Evolutionary conservation across 106 monocot species (phyloP), one percentile per base, ranked within the genome.

Genomic region (Xerophyta viscosa): DNA sequence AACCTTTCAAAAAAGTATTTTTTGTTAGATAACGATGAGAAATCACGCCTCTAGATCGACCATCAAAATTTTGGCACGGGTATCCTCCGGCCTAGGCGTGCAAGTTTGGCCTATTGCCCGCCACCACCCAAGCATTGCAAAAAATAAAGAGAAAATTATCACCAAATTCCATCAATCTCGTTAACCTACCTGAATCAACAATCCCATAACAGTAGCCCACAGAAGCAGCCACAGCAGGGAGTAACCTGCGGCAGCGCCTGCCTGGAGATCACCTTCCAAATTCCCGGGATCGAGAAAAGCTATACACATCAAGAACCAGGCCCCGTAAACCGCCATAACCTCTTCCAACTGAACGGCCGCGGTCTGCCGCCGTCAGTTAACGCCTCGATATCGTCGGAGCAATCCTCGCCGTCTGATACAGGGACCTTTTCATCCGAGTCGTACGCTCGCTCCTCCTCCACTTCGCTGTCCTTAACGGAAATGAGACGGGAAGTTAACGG

Each of bases 221-320:
- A 72, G 28, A 8, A 84, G 68, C 8, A 84, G 60, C 84, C 84
- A 84, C 9, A 84, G 75, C 24, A 84, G 60, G 27, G 69, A 75
- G 63, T 84, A 84, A 60, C 84, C 84, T 1, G 84, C 84, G 33
- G 71, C 56, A 20, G 84, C 84, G 13, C 84, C 84, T 3, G 84
- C 74, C 63, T 84, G 84, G 33, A 84, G 79, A 47, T 84, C 84
- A 4, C 84, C 84, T 41, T 84, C 84, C 8, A 84, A 71, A 56
- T 84, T 84, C 0, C 84, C 84, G 1, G 84, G 84, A 41, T 84
- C 84, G 18, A 84, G 67, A 67, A 84, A 84, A 8, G 79, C 84
- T 41, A 84, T 79, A 67, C 79, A 71, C 79, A 84, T 84, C 41
- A 84, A 67, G 55, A 84, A 79, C 84, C 84, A 4, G 84, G 84